Evolutionary conservation across 2,329 filamentous ascomycete species (phyloP), one percentile per base, ranked within the genome.

Genomic region (Reticulascus tulasneorum): DNA sequence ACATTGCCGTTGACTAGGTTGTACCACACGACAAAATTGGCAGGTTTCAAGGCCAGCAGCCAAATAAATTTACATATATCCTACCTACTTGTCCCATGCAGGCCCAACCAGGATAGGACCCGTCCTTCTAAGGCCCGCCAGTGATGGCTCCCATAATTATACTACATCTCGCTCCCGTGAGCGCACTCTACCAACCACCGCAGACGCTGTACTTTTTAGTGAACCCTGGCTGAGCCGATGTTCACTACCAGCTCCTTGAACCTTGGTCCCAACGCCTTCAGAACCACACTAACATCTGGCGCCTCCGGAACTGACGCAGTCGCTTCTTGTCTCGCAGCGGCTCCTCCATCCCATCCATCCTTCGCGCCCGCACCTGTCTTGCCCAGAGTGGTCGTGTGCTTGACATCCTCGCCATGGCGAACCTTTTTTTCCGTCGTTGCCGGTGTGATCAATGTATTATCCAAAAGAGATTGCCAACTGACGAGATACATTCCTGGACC

Each of bases 401-500:
- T 72, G 19, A 77, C 71, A 13, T 78, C 73, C 22, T 60, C 68
- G 11, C 77, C 77, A 7, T 45, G 53, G 1, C 83, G 67, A 1
- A 82, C 56, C 2, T 66, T 62, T 0, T 82, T 81, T 2, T 59
- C 52, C 0, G 66, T 56, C 2, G 61, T 66, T 0, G 63, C 69
- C 0, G 86, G 83, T 2, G 82, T 84, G 42, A 90, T 79, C 29
- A 71, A 56, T 0, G 85, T 86, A n/a, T 71, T 64, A 52, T 89
- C 81, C 4, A 90, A 65, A 7, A 89, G 64, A 1, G 74, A 66
- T 53, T 88, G 82, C 85, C 86, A 90, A 32, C 79, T 73, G 2
- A 76, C 70, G 17, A 89, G 72, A 52, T 84, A 90, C 29, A 84
- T 75, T 2, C 86, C 86, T 0, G 86, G 84, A 0, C 84, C 84